Evolutionary conservation across 192 early-diverging fungal species (phyloP).

Genomic region (Entophlyctis luteolus): DNA sequence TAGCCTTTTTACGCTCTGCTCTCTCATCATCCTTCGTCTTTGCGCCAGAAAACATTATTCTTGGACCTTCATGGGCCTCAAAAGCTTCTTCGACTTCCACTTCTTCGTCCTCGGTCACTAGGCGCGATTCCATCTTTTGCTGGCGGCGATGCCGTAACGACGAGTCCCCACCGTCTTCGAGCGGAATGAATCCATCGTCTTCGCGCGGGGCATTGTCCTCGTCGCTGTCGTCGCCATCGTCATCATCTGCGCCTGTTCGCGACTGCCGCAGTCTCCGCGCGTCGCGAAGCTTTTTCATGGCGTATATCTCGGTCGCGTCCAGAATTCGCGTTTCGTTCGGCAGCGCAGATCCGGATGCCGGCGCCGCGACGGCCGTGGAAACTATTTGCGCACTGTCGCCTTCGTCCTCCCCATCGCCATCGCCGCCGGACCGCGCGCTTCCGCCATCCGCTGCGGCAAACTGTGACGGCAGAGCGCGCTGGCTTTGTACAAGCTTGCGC

Average conservation of each 20-base stretch:
- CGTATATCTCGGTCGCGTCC: conserved; percentile 10
- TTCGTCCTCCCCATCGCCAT: background rate
- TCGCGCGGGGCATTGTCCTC: background rate
- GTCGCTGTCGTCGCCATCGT: conserved; percentile 16
- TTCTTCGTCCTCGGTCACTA: conserved; percentile 28
- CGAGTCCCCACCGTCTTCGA: background rate
- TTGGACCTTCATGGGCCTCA: conserved; percentile 22
- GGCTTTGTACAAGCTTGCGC: background rate
- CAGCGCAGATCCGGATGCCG: background rate
- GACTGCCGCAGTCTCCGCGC: background rate
- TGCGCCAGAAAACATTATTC: conserved; percentile 22
- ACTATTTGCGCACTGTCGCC: background rate
- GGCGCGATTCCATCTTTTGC: background rate
- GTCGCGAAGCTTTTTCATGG: conserved; percentile 11
- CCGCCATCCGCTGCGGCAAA: no score
- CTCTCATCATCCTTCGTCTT: conserved; percentile 6
- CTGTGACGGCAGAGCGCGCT: background rate
- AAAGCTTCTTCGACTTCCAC: conserved; percentile 16
- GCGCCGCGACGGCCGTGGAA: background rate
- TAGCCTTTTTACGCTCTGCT: conserved; percentile 14
- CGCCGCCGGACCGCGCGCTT: no score
- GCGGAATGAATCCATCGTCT: background rate
- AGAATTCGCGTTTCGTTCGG: conserved; percentile 3
- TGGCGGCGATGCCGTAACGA: background rate
- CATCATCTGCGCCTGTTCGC: conserved; percentile 20